Conservation (phyloP, 1,139 yeast species). For the Sugiyamaella castrensis region DNA sequence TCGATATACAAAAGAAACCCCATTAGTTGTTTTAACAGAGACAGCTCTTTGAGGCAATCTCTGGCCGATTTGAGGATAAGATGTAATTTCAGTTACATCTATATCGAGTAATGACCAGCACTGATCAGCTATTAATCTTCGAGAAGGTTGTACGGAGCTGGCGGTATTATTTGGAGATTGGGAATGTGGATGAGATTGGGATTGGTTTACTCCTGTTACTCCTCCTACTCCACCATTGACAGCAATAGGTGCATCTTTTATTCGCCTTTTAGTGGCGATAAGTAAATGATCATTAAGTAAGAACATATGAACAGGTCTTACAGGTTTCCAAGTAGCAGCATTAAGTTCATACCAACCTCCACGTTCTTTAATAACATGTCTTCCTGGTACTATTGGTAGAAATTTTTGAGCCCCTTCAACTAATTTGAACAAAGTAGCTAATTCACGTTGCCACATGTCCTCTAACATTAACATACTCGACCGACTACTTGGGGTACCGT, state of each 20-base stretch:
- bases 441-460: slow-evolving; percentile 75
- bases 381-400: slow-evolving; percentile 71
- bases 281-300: slow-evolving; percentile 74
- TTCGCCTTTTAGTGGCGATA: slow-evolving; percentile 62
- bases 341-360: slow-evolving; percentile 87
- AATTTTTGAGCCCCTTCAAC: slow-evolving; percentile 90
- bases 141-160: slow-evolving; percentile 25
- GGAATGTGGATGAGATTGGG: slow-evolving; percentile 1
- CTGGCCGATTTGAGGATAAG: slow-evolving; percentile 14
- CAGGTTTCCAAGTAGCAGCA: slow-evolving; percentile 80
- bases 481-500: slow-evolving; percentile 44
- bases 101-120: slow-evolving; percentile 76
- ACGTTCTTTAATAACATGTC: slow-evolving; percentile 78
- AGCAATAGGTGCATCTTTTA: not conserved
- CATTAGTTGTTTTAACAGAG: slow-evolving; percentile 41
- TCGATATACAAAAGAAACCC: slow-evolving; percentile 58
- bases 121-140: slow-evolving; percentile 63
- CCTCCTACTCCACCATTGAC: not conserved
- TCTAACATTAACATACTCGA: slow-evolving; percentile 71
- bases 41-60: slow-evolving; percentile 33
- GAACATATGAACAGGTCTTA: slow-evolving; percentile 73
- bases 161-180: not conserved
- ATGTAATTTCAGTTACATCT: slow-evolving; percentile 44
- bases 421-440: slow-evolving; percentile 68
- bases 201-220: too few species aligned